Evolutionary conservation across 192 early-diverging fungal species (phyloP).

Genomic region (Phycomyces nitens): DNA sequence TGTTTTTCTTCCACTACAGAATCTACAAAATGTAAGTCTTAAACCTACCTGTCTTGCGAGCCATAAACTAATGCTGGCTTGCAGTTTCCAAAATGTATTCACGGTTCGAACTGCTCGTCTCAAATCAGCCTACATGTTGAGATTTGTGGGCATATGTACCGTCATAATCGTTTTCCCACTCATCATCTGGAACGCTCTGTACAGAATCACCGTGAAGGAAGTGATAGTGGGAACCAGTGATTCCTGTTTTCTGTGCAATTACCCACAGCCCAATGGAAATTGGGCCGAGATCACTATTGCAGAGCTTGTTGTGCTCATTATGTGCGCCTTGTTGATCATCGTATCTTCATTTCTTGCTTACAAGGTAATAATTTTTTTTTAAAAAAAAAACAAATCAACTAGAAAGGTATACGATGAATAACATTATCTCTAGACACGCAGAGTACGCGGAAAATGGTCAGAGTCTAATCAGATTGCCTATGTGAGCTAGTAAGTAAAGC

Average conservation of each 20-base stretch:
- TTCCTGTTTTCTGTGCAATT: slow-evolving; percentile 18
- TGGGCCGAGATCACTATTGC: slow-evolving; percentile 27
- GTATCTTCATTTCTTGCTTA: slow-evolving; percentile 35
- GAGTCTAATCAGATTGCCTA: slow-evolving; percentile 46
- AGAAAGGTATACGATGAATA: too few species aligned
- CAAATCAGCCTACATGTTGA: slow-evolving; percentile 19
- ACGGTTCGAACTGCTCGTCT: slow-evolving; percentile 29
- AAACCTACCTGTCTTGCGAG: slow-evolving; percentile 31
- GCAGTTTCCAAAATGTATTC: slow-evolving; percentile 31
- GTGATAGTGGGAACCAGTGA: neutral
- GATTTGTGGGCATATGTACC: neutral
- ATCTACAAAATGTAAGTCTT: slow-evolving; percentile 31
- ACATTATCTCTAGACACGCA: slow-evolving; percentile 30
- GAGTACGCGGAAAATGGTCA: slow-evolving; percentile 42
- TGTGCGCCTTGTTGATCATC: slow-evolving; percentile 14
- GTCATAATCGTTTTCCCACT: slow-evolving; percentile 5
- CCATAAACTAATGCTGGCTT: too few species aligned
- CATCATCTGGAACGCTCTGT: slow-evolving; percentile 21
- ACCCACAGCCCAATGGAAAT: slow-evolving; percentile 16
- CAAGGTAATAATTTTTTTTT: slow-evolving; percentile 32
- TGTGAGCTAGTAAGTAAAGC: slow-evolving; percentile 44
- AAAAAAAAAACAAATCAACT: too few species aligned
- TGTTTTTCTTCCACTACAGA: slow-evolving; percentile 8
- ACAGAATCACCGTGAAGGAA: neutral
- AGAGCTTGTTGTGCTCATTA: slow-evolving; percentile 14